Percentiles rank a stretch among this genome's conserved stretches.
Conservation (phyloP, 2,329 filamentous ascomycete genomes). For the Coniochaeta sp. region DNA sequence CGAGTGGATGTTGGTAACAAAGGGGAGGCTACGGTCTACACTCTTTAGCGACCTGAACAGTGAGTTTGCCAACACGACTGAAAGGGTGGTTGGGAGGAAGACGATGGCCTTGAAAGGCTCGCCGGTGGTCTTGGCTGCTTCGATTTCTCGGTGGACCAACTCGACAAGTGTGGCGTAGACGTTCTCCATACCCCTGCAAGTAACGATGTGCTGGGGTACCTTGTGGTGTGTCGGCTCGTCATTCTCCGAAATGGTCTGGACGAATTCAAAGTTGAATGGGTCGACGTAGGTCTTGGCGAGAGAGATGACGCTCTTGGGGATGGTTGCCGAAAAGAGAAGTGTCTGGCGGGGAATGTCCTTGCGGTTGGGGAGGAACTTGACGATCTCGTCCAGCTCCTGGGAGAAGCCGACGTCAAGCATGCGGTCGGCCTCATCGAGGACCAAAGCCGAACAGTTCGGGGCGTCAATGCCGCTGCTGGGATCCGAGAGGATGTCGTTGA, state of each 20-base stretch:
- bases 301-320: constrained; percentile 73
- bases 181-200: constrained; percentile 65
- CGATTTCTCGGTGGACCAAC: constrained; percentile 56
- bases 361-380: constrained; percentile 54
- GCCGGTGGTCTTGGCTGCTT: constrained; percentile 26
- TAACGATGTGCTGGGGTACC: constrained; percentile 73
- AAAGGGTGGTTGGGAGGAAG: constrained; percentile 75
- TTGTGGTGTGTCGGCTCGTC: constrained; percentile 79
- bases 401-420: constrained; percentile 94
- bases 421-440: constrained; percentile 94
- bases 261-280: constrained; percentile 72
- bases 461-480: constrained; percentile 54
- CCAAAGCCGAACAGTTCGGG: constrained; percentile 81
- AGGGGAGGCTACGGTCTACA: constrained; percentile 30
- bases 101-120: constrained; percentile 91
- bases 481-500: constrained; percentile 75
- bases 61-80: constrained; percentile 58
- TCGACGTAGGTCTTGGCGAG: constrained; percentile 76
- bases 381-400: constrained; percentile 56
- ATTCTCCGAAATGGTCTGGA: constrained; percentile 78
- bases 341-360: constrained; percentile 69
- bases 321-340: constrained; percentile 90
- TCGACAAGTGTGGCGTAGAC: constrained; percentile 71
- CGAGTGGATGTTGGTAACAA: constrained; percentile 64
- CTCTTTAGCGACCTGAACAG: constrained; percentile 45